Evolutionary conservation across 164 flowering plant species (phyloP), one percentile per base, ranked within the genome.

Genomic region (Cinnamomum micranthum): DNA sequence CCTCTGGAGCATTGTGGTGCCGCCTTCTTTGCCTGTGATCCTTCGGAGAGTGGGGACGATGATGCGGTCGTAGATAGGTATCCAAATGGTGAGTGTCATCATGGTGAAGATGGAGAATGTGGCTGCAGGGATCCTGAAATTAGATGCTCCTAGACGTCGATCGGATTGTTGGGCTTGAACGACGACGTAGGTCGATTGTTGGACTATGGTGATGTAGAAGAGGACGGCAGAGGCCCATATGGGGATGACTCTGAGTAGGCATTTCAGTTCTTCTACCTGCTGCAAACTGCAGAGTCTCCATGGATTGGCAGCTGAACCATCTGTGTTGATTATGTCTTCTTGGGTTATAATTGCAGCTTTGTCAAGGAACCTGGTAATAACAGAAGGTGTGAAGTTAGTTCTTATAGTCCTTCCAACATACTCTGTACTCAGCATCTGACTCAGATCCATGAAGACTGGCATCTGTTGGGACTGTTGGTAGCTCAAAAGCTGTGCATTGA

Each of bases 261-360:
- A 90, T 71, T 95, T 95, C 50, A 84, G 82, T 78, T 93, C 94
- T 78, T 95, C 99, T 15, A 89, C 88, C 76, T 91, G 91, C 75
- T 95, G 97, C 77, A 90, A 71, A 5, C 81, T 81, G 85, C 91
- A 81, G 2, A 95, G 91, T 60, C 76, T 81, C 99, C 99, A 93
- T 35, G 92, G 90, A 77, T 93, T 67, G 0, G 83, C 82, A 4
- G 93, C 76, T 12, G 90, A 86, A 15, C 95, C 97, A 14, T 89
- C 90, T 10, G 81, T 68, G 27, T 86, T 87, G 68, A 88, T 52
- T 27, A 78, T 24, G 77, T 93, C 97, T 50, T 85, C 80, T 0
- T 71, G 65, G 6, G 90, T 88, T 6, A 71, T 7, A 14, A 92
- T 85, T 4, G 98, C 97, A 2, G 93, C 97, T 79, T 95, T 95